phyloP scores from a whole-genome alignment of 108 stramenopile genomes.

The Cyclotella baltica region DNA sequence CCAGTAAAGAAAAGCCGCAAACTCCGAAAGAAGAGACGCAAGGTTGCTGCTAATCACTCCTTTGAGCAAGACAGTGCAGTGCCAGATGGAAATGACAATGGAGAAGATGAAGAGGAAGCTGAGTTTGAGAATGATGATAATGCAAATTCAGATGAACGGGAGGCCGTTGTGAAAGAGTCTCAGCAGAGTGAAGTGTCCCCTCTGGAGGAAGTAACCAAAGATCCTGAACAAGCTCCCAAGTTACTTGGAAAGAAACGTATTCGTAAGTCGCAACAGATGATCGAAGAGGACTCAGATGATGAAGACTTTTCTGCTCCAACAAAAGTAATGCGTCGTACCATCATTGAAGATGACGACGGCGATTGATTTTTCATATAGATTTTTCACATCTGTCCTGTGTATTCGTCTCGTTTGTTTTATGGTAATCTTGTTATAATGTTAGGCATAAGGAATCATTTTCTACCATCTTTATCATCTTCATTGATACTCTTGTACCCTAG shows the following conservation, averaged over 20 bases:
- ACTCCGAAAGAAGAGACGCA: constrained; percentile 6
- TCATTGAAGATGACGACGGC: constrained; percentile 44
- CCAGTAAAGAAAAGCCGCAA: constrained; percentile 17
- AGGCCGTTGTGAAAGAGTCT: not conserved
- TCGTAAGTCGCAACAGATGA: constrained; percentile 29
- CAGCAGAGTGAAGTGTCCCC: not conserved
- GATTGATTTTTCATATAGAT: constrained; percentile 9
- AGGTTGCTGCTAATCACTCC: not conserved
- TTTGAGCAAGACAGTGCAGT: not conserved
- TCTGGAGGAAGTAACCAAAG: not conserved
- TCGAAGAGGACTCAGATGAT: constrained; percentile 49
- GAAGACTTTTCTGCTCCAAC: constrained; percentile 48
- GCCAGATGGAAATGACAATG: constrained; percentile 13
- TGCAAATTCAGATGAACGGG: too few relatives aligned
- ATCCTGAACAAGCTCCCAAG: not conserved
- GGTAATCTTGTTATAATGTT: too few relatives aligned
- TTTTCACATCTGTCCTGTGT: not conserved
- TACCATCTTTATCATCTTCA: too few relatives aligned
- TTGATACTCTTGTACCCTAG: too few relatives aligned
- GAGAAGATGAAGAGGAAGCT: constrained; percentile 32
- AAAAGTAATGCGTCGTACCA: constrained; percentile 27
- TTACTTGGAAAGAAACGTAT: constrained; percentile 53
- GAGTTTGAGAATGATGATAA: constrained; percentile 24
- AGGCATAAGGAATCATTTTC: too few relatives aligned
- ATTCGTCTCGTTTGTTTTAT: not conserved